A percentile compares a stretch with the other conserved stretches of the same genome.
These are phyloP conservation scores for Colletotrichum viniferum DNA, from an alignment of 2,329 filamentous ascomycete genomes.

Conservation along the genomic window DNA sequence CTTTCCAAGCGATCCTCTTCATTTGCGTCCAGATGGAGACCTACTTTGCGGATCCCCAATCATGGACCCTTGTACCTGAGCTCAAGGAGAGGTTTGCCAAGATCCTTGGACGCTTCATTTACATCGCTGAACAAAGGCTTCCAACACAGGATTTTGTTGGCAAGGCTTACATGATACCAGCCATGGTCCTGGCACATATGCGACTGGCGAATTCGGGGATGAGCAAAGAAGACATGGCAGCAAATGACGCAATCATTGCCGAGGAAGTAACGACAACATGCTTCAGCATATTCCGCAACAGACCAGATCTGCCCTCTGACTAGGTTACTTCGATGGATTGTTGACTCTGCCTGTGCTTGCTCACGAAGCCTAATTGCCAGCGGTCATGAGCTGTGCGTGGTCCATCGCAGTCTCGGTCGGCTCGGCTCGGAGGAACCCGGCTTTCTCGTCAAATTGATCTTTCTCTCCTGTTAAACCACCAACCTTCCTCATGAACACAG, in stretches of 20 bases:
- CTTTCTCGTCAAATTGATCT: not conserved
- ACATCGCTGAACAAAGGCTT: not conserved
- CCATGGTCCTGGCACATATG: not conserved
- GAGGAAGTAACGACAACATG: not conserved
- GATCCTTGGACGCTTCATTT: not conserved
- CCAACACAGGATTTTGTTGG: not conserved
- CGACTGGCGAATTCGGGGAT: not conserved
- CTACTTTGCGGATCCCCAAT: not conserved
- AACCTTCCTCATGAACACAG: accelerated
- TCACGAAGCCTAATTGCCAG: not conserved
- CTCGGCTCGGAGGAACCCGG: not conserved
- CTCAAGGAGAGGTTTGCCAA: not conserved
- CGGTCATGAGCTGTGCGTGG: not conserved
- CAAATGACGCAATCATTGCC: not conserved
- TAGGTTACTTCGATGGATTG: not conserved
- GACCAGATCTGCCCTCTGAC: not conserved
- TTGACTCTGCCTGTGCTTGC: not conserved
- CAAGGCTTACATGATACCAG: not conserved
- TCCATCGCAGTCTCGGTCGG: not conserved
- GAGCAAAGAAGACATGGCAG: not conserved
- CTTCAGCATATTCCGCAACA: not conserved
- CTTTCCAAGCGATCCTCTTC: not conserved
- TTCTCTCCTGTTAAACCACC: not conserved
- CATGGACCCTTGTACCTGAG: not conserved
- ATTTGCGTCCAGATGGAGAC: not conserved